Base-by-base conservation (phyloP, 345 rosid genomes). In the Gossypioides kirkii region DNA sequence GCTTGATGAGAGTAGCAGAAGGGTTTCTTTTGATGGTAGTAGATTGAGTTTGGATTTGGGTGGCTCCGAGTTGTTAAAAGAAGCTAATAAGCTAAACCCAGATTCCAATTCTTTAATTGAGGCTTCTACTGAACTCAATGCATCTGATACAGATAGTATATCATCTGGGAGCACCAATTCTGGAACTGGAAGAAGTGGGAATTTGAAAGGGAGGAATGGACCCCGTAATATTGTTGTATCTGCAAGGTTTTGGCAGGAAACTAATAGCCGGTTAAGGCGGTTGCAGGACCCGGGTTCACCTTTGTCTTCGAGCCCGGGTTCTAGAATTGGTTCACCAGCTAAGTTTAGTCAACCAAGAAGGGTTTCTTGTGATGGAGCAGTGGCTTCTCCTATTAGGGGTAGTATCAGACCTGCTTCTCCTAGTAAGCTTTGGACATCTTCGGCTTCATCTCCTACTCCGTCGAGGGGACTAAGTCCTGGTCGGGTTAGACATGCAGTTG, bases 161-260 rank as follows among this genome's bases (percentile, higher is more conserved):
- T 90, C 97, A 26, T 88, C 97, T 64, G 91, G 93, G 42, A 85
- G 91, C 79, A 86, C 90, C 64, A 81, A 77, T 80, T 79, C 83
- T 66, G 91, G 91, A 41, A 76, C 72, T 59, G 78, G 81, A 70
- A 83, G 84, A 41, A 68, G 84, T 75, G 83, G 83, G 28, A 26
- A 82, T 71, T 60, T 79, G 20, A 86, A 75, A 80, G 71, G 81
- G 42, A 89, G 80, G 77, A 82, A 61, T 72, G 87, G 73, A 61
- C 75, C 84, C 20, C 85, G 85, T 63, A 87, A 87, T 41, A 78
- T 74, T 50, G 74, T 43, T 46, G 78, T 83, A 69, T 94, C 97
- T 53, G 89, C 97, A 3, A 90, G 85, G 82, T 94, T 94, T 81
- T 94, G 98, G 97, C 98, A 88, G 77, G 97, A 94, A 82, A 90